Evolutionary conservation across 2,329 filamentous ascomycete genomes (phyloP).

Genomic region (Epichloe typhina): DNA sequence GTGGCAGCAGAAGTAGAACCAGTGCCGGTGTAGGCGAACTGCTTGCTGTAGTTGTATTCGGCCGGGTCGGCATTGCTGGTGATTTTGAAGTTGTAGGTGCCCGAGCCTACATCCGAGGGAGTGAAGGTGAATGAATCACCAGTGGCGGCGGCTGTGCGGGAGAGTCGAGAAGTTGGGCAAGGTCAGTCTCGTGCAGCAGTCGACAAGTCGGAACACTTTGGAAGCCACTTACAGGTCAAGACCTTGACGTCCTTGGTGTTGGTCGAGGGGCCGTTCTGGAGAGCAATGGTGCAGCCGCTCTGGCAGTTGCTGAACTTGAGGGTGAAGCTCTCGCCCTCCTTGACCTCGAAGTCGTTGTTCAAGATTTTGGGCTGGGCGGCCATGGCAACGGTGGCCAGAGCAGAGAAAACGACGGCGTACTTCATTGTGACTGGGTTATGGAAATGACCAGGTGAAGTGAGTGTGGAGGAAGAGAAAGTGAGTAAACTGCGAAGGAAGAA

Average conservation of each 20-base stretch:
- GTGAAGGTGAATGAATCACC: slow-evolving; percentile 17
- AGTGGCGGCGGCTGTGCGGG: slow-evolving; percentile 9
- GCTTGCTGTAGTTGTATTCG: slow-evolving; percentile 19
- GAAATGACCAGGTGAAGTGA: neutral
- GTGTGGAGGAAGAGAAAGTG: neutral
- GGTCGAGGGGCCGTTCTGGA: slow-evolving; percentile 18
- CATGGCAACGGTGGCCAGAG: slow-evolving; percentile 16
- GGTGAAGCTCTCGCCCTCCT: slow-evolving; percentile 19
- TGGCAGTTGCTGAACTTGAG: slow-evolving; percentile 20
- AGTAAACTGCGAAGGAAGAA: neutral
- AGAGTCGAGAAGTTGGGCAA: neutral
- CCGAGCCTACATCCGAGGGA: slow-evolving; percentile 15
- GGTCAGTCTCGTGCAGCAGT: neutral
- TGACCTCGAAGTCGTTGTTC: slow-evolving; percentile 18
- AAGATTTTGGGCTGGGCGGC: slow-evolving; percentile 18
- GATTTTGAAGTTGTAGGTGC: slow-evolving; percentile 23
- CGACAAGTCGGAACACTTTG: no score
- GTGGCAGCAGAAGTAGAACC: slow-evolving; percentile 7
- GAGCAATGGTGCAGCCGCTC: slow-evolving; percentile 20
- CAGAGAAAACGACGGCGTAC: slow-evolving; percentile 19
- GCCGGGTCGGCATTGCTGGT: slow-evolving; percentile 12
- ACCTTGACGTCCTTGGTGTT: slow-evolving; percentile 18
- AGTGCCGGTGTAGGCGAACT: slow-evolving; percentile 18
- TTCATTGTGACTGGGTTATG: slow-evolving; percentile 19
- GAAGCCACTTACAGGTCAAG: slow-evolving; percentile 17